Conservation (phyloP, 495 filamentous ascomycete species). For the Trichoderma gamsii region DNA sequence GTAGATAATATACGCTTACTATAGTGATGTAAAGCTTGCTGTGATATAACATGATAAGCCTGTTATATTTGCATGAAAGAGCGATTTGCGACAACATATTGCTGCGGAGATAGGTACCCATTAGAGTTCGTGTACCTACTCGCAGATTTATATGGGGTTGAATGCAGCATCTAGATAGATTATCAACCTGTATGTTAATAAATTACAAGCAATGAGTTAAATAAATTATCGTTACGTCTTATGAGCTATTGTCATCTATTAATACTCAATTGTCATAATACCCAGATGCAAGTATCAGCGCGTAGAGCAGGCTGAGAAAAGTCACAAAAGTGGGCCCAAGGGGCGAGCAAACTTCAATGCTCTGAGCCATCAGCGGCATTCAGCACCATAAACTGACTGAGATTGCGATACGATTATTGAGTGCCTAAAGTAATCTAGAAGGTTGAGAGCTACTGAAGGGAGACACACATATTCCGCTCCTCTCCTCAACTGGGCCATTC, state of each 20-base stretch:
- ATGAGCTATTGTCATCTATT: too few species aligned
- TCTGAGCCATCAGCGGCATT: background rate
- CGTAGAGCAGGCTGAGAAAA: background rate
- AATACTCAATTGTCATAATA: background rate
- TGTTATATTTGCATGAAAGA: too few species aligned
- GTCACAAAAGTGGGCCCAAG: constrained; percentile 2
- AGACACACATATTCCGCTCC: background rate
- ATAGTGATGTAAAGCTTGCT: too few species aligned
- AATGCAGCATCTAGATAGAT: too few species aligned
- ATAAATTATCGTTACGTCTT: too few species aligned
- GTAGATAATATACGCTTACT: too few species aligned
- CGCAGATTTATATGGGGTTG: too few species aligned
- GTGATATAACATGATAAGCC: too few species aligned
- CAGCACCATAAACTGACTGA: background rate
- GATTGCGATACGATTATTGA: background rate
- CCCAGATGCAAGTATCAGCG: background rate
- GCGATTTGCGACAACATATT: too few species aligned
- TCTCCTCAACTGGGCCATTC: background rate
- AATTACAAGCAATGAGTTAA: too few species aligned
- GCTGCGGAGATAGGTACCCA: too few species aligned
- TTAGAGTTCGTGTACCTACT: background rate
- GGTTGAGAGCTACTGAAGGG: background rate
- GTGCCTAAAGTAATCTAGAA: background rate
- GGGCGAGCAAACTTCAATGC: background rate
- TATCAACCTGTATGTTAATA: too few species aligned